A percentile compares a stretch with the other conserved stretches of the same genome.
These are phyloP conservation scores for Trypanosoma lewisi DNA, from an alignment of 208 protist species.

Conservation along the genomic window DNA sequence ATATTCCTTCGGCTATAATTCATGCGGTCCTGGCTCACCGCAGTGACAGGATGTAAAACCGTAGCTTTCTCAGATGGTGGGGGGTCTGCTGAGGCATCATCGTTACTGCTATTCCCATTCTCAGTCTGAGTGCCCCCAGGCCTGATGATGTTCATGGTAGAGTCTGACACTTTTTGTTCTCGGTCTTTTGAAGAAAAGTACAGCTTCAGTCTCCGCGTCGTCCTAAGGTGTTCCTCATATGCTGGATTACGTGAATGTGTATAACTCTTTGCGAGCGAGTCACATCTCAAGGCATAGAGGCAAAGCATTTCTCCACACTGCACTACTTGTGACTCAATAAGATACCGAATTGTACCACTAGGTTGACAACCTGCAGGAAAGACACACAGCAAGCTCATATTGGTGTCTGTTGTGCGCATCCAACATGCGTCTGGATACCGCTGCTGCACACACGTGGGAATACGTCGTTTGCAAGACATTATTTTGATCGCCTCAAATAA, in stretches of 20 bases:
- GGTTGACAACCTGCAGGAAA: constrained; percentile 50
- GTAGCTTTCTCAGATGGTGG: neutral
- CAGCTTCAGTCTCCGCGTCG: constrained; percentile 30
- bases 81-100: neutral
- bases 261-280: constrained; percentile 62
- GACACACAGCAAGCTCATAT: constrained; percentile 61
- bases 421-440: constrained; percentile 57
- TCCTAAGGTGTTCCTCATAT: constrained; percentile 51
- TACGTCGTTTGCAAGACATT: constrained; percentile 26
- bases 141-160: neutral
- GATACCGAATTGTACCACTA: constrained; percentile 70
- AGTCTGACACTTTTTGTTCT: neutral
- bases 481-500: constrained; percentile 58
- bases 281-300: constrained; percentile 74
- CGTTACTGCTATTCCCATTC: neutral
- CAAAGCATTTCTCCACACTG: constrained; percentile 29
- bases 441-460: constrained; percentile 44
- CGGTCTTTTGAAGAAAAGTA: neutral
- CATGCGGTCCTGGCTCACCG: neutral
- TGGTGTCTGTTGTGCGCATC: constrained; percentile 53
- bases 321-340: constrained; percentile 82
- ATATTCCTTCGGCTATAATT: neutral
- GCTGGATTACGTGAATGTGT: constrained; percentile 62
- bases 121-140: neutral
- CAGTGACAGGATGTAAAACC: neutral